Percentiles rank a stretch among this genome's conserved stretches.
Evolutionary conservation across 2,329 filamentous ascomycete species (phyloP).

Genomic region (Colletotrichum falcatum): DNA sequence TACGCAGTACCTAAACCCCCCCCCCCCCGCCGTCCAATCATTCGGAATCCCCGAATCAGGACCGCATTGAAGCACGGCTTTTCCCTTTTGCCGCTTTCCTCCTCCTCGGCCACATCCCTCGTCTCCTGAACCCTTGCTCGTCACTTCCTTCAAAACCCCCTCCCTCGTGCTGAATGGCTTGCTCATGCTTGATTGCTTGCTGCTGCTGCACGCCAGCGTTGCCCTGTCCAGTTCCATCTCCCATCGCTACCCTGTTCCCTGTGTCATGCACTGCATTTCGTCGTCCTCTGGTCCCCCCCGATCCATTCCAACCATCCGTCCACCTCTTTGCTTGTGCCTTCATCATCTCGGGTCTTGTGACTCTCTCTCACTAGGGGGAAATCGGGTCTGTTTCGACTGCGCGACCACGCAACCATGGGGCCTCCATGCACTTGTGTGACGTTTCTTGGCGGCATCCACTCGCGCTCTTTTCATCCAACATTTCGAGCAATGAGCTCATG

Average conservation of each 20-base stretch:
- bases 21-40: background rate
- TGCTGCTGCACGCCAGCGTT: background rate
- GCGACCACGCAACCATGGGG: constrained; percentile 33
- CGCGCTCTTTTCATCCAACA: constrained; percentile 23
- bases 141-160: background rate
- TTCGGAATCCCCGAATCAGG: constrained; percentile 11
- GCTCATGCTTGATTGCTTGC: constrained; percentile 6
- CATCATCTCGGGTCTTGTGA: constrained; percentile 36
- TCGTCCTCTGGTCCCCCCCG: background rate
- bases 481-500: constrained; percentile 29
- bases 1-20: too few relatives aligned
- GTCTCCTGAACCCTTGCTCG: background rate
- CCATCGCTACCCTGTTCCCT: background rate
- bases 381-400: constrained; percentile 36
- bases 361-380: constrained; percentile 29
- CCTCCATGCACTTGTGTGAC: constrained; percentile 37
- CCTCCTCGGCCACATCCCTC: constrained; percentile 1
- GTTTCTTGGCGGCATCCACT: constrained; percentile 36
- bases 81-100: background rate
- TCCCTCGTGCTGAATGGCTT: background rate
- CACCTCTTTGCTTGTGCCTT: constrained; percentile 1
- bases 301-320: constrained; percentile 7
- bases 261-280: constrained; percentile 6
- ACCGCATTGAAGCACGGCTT: constrained; percentile 12
- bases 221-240: background rate